These are phyloP conservation scores for Globisporangium abappressorium DNA, from an alignment of 352 stramenopile genomes.

Conservation along the genomic window DNA sequence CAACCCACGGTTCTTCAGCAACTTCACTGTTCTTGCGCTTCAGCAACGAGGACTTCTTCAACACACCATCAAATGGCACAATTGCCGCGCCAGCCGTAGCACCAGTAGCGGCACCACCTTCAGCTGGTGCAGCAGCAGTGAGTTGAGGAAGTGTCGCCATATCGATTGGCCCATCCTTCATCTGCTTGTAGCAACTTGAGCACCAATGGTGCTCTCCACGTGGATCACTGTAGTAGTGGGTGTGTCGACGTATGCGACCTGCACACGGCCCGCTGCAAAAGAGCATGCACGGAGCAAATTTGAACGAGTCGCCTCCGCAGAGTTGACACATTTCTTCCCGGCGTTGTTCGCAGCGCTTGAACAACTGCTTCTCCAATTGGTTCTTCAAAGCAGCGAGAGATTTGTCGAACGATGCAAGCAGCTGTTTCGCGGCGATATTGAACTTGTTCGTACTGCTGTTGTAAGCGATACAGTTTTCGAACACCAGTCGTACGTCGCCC, in stretches of 20 bases:
- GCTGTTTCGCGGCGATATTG: slow-evolving; percentile 80
- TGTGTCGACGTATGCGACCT: slow-evolving; percentile 80
- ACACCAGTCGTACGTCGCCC: slow-evolving; percentile 84
- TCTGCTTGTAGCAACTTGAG: slow-evolving; percentile 88
- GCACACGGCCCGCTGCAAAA: slow-evolving; percentile 86
- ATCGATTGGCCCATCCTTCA: slow-evolving; percentile 91
- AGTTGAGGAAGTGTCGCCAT: slow-evolving; percentile 80
- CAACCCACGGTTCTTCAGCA: slow-evolving; percentile 96
- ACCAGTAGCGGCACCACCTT: slow-evolving; percentile 24
- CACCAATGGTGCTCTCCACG: slow-evolving; percentile 86
- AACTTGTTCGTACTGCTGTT: slow-evolving; percentile 90
- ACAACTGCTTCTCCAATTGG: slow-evolving; percentile 80
- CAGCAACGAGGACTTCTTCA: slow-evolving; percentile 93
- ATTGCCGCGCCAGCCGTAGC: slow-evolving; percentile 21
- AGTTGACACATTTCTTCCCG: slow-evolving; percentile 88
- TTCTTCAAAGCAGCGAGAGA: slow-evolving; percentile 64
- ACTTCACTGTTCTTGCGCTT: slow-evolving; percentile 99
- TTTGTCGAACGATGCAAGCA: slow-evolving; percentile 76
- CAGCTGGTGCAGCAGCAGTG: slow-evolving; percentile 49
- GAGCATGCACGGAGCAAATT: slow-evolving; percentile 88
- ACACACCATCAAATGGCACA: slow-evolving; percentile 52
- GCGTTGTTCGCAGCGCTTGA: slow-evolving; percentile 78
- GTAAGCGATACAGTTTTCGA: slow-evolving; percentile 89
- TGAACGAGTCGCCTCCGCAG: slow-evolving; percentile 87
- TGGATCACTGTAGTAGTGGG: slow-evolving; percentile 86